Percentiles rank a stretch among this genome's conserved stretches.
These are phyloP conservation scores for Penicillium janthinellum DNA, from an alignment of 2,329 filamentous ascomycete species.

Conservation along the genomic window DNA sequence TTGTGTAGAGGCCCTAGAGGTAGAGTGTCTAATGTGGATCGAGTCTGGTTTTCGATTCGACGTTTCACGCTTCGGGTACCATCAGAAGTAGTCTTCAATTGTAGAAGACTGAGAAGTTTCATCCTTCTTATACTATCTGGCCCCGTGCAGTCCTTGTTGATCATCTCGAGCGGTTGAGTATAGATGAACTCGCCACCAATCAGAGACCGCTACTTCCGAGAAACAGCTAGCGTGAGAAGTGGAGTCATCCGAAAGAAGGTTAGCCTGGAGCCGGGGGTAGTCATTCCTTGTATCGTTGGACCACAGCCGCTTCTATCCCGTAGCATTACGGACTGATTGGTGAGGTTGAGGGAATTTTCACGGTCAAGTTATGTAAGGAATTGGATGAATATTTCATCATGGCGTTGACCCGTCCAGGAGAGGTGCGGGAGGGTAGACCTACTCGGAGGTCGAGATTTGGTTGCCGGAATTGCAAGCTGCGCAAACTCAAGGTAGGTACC, in stretches of 20 bases:
- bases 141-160: not conserved
- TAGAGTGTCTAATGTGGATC: not conserved
- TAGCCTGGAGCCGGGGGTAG: slow-evolving; percentile 8
- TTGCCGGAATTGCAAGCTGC: slow-evolving; percentile 56
- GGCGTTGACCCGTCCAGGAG: not conserved
- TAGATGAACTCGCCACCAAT: slow-evolving; percentile 23
- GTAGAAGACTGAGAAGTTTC: not conserved
- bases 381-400: not conserved
- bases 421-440: slow-evolving; percentile 2
- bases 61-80: not conserved
- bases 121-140: slow-evolving; percentile 8
- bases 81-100: not conserved
- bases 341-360: slow-evolving; percentile 6
- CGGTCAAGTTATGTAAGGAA: not conserved
- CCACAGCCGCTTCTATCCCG: too few species aligned
- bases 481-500: slow-evolving; percentile 51
- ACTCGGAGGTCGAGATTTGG: slow-evolving; percentile 48
- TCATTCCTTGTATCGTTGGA: too few species aligned
- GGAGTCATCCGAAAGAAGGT: slow-evolving; percentile 7
- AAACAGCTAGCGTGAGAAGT: slow-evolving; percentile 19
- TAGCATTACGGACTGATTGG: too few species aligned
- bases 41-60: not conserved
- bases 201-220: slow-evolving; percentile 24
- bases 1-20: not conserved
- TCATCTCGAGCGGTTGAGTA: too few species aligned